Evolutionary conservation across 2,329 filamentous ascomycete species (phyloP).

Genomic region (Pyrenochaeta sp.): DNA sequence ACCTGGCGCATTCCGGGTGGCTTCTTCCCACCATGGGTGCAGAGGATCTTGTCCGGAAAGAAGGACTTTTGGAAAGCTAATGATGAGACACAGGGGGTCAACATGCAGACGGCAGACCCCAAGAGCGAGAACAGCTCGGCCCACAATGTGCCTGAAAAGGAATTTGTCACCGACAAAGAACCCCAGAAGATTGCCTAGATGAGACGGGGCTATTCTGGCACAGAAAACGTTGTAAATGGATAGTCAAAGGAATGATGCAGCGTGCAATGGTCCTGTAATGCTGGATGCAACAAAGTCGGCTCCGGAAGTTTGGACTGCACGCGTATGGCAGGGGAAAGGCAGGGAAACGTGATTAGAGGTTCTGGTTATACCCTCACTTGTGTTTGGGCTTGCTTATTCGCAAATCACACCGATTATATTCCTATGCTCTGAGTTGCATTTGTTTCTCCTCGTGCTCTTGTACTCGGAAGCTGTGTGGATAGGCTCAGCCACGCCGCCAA

Average conservation of each 20-base stretch:
- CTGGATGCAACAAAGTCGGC: too few species aligned
- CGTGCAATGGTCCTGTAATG: background rate
- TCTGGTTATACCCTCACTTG: conserved; percentile 1
- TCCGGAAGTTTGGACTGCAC: too few species aligned
- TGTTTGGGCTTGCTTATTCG: background rate
- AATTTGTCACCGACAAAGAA: conserved; percentile 34
- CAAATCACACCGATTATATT: background rate
- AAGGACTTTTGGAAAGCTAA: conserved; percentile 72
- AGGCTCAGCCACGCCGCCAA: too few species aligned
- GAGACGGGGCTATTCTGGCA: background rate
- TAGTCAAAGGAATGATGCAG: conserved; percentile 12
- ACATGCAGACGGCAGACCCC: conserved; percentile 22
- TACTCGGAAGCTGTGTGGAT: background rate
- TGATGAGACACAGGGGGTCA: conserved; percentile 35
- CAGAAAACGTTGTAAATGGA: background rate
- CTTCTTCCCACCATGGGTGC: conserved; percentile 77
- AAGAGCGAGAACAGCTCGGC: conserved; percentile 38
- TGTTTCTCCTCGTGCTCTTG: background rate
- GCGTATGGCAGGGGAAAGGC: background rate
- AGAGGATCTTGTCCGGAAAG: conserved; percentile 70
- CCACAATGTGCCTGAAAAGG: conserved; percentile 29
- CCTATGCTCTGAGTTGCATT: background rate
- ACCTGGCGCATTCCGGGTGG: conserved; percentile 79
- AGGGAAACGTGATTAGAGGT: background rate
- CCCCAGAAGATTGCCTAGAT: conserved; percentile 26